Base-by-base conservation (phyloP, 2,329 filamentous ascomycete species). In the Penicillium sp. region DNA sequence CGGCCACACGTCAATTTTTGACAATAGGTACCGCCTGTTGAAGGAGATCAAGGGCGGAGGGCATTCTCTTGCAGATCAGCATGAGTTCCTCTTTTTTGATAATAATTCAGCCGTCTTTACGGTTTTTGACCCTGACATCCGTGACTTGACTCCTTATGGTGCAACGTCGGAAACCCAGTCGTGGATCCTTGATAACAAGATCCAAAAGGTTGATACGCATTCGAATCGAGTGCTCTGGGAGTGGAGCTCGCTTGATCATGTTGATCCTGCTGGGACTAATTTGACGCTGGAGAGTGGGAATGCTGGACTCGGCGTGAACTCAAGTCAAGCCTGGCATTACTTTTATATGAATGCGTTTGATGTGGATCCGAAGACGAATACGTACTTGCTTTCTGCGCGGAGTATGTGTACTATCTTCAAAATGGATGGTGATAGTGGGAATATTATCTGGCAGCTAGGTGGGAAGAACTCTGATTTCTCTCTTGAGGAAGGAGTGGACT, bases 291-390 rank as follows among this genome's bases (percentile, higher is more conserved):
- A 54, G 46, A 57, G 57, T 26, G 57, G 57, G 8, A 59, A 59
- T 22, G 57, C 57, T 13, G 57, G 54, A 16, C 44, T 56, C 5
- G 57, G 57, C 11, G 46, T 46, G 51, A 59, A 59, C 24, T 59
- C 57, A 5, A 56, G 53, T 21, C 57, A 59, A 44, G 57, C 50
- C 8, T 59, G 57, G 57, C 57, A 59, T 52, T 59, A 59, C 27
- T 59, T 59, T 43, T 59, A 59, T 16, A 59, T 59, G 57, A 59
- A 59, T 26, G 57, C 57, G 24, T 59, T 59, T 33, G 57, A 59
- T 31, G 54, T 59, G 8, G 57, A 59, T 26, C 24, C 51, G 1
- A 44, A 54, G 19, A 54, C 51, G 13, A 54, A 57, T 35, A 57
- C 54, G 16, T 57, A 56, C 16, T 47, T 59, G 21, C 26, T 59